Base-by-base conservation (phyloP, 2,329 filamentous ascomycete genomes). In the Lachnellula arida region DNA sequence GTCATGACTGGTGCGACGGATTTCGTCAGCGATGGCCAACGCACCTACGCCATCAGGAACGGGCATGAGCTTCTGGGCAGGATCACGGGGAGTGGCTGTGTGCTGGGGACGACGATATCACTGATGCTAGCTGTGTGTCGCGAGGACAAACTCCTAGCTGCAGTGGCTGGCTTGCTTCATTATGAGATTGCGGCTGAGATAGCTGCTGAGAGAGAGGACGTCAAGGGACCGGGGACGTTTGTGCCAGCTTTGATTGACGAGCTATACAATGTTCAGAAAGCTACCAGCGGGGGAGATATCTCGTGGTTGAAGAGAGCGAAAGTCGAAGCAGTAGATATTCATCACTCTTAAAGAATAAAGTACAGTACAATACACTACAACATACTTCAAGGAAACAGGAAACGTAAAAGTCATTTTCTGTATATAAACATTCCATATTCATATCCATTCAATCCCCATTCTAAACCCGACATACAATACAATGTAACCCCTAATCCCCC, bases 191-290 rank as follows among this genome's bases (percentile, higher is more conserved):
- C 86, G 1, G 71, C 71, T 23, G 71, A 73, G 54, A 74, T 83
- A 22, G 83, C 84, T 1, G 89, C 90, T 0, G 87, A 93, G 73
- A 73, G 83, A 51, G 71, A 74, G 0, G 79, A 85, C 60, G 89
- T 94, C 3, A 78, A 77, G 56, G 93, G 93, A 0, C 91, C 93
- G 0, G 93, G 93, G 0, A 90, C 85, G 0, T 97, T 97, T 75
- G 85, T 95, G 12, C 87, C 91, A 0, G 86, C 86, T 0, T 92
- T 97, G 67, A 74, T 97, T 43, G 93, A 97, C 64, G 88, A 82
- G 72, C 65, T 87, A 60, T 79, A 78, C 63, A 69, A 70, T 23
- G 65, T 84, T 17, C 72, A 81, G 53, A 74, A 74, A 60, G 75
- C 75, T 34, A 80, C 81, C 3, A 73, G 71, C 0, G 66, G 68